These are phyloP conservation scores for Candida ovalis DNA, from an alignment of 805 yeast genomes.

Conservation along the genomic window DNA sequence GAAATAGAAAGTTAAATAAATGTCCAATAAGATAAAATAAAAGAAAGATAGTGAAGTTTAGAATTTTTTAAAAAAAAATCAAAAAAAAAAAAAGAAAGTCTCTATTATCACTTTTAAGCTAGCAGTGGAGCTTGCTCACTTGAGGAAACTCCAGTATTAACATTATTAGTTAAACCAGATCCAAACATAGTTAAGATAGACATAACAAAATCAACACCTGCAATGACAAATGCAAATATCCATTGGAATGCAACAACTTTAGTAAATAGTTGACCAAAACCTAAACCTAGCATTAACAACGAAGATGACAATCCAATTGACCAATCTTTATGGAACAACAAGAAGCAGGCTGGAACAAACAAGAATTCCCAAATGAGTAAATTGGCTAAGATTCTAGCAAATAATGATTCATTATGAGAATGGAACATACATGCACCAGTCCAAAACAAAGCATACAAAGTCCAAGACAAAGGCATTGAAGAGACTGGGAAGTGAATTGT, in stretches of 20 bases:
- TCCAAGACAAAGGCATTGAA: constrained; percentile 75
- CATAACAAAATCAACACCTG: constrained; percentile 51
- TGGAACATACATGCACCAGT: constrained; percentile 77
- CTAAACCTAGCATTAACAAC: constrained; percentile 60
- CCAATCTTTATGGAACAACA: constrained; percentile 66
- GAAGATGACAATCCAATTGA: constrained; percentile 59
- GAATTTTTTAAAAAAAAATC: background rate
- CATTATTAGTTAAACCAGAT: constrained; percentile 14
- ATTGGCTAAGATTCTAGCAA: constrained; percentile 68
- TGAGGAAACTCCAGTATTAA: constrained; percentile 8
- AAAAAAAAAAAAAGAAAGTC: background rate
- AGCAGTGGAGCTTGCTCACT: constrained; percentile 34
- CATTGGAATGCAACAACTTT: constrained; percentile 77
- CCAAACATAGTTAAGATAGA: constrained; percentile 47
- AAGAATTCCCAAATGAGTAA: constrained; percentile 75
- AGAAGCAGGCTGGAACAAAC: constrained; percentile 54
- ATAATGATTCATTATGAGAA: constrained; percentile 46
- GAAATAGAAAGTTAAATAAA: background rate
- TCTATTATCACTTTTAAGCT: constrained; percentile 10
- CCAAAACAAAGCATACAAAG: constrained; percentile 73
- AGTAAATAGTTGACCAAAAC: constrained; percentile 64
- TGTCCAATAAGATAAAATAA: constrained; percentile 1
- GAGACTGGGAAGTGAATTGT: constrained; percentile 61
- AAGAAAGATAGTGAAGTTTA: background rate
- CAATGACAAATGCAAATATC: constrained; percentile 73